These are phyloP conservation scores for Gyrodon lividus DNA, from an alignment of 768 basidiomycete genomes.

Conservation along the genomic window DNA sequence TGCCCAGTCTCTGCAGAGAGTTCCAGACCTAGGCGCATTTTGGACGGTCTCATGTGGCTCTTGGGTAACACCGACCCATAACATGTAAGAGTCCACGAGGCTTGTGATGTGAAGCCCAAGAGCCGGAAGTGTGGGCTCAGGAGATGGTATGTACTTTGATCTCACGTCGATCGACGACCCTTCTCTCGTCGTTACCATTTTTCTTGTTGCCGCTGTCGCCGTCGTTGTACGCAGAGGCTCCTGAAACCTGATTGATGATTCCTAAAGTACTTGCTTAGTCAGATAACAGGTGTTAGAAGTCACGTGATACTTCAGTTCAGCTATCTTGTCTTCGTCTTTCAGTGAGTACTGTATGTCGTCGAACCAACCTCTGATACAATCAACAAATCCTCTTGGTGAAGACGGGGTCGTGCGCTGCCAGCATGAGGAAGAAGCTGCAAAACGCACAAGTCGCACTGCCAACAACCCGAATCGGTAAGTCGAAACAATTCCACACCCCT, in stretches of 20 bases:
- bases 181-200: constrained; percentile 2
- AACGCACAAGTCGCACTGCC: constrained; percentile 28
- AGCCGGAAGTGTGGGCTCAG: constrained; percentile 51
- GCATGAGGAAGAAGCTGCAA: constrained; percentile 27
- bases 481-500: background rate
- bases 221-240: background rate
- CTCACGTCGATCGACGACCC: constrained; percentile 39
- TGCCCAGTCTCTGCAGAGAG: constrained; percentile 74
- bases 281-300: background rate
- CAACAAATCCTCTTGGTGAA: constrained; percentile 24
- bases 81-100: constrained; percentile 74
- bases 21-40: constrained; percentile 52
- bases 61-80: constrained; percentile 73
- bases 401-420: constrained; percentile 37
- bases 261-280: too few species aligned
- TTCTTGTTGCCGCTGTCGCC: background rate
- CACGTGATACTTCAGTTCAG: constrained; percentile 26
- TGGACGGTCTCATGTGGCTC: constrained; percentile 42
- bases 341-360: constrained; percentile 4
- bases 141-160: constrained; percentile 48
- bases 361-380: constrained; percentile 12
- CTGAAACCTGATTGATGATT: too few species aligned
- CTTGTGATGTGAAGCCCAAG: constrained; percentile 66
- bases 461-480: constrained; percentile 39
- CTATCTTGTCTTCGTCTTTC: background rate